Percentiles rank a stretch among this genome's conserved stretches.
Conservation (phyloP, 2,329 filamentous ascomycete species). For the Nemania sp. region DNA sequence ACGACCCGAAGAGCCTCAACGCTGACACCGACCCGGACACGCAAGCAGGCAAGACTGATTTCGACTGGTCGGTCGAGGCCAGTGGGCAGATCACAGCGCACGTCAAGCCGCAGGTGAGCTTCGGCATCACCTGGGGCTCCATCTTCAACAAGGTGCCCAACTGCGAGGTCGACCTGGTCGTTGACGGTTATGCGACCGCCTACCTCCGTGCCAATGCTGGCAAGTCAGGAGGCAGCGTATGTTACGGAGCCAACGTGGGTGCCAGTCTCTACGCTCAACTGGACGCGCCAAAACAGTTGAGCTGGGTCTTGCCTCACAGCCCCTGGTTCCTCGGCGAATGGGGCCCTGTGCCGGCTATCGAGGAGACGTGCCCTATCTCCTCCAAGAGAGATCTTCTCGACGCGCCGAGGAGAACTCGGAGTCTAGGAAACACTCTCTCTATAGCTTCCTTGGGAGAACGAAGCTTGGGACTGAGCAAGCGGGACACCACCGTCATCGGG, state of each 20-base stretch:
- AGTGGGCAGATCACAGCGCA: too few relatives aligned
- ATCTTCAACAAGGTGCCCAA: too few relatives aligned
- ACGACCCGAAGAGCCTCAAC: slow-evolving; percentile 7
- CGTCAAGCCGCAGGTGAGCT: too few relatives aligned
- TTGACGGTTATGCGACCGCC: neutral
- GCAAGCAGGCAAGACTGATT: too few relatives aligned
- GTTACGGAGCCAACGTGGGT: slow-evolving; percentile 5
- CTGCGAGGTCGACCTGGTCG: neutral
- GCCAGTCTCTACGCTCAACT: slow-evolving; percentile 1
- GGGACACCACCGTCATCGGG: too few relatives aligned
- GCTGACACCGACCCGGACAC: too few relatives aligned
- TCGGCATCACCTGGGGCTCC: too few relatives aligned
- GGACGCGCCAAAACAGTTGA: neutral
- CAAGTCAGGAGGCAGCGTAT: neutral
- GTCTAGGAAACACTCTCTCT: too few relatives aligned
- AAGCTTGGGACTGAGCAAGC: too few relatives aligned
- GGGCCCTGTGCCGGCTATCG: neutral
- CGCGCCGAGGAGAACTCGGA: too few relatives aligned
- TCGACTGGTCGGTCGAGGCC: too few relatives aligned
- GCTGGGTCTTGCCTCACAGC: slow-evolving; percentile 3
- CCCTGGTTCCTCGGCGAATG: neutral
- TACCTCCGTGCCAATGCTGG: neutral
- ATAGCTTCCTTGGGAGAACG: too few relatives aligned
- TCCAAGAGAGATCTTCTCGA: slow-evolving; percentile 5
- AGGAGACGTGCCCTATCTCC: slow-evolving; percentile 4